Conservation (phyloP, 2,329 filamentous ascomycete species). For the Xylaria sp. region DNA sequence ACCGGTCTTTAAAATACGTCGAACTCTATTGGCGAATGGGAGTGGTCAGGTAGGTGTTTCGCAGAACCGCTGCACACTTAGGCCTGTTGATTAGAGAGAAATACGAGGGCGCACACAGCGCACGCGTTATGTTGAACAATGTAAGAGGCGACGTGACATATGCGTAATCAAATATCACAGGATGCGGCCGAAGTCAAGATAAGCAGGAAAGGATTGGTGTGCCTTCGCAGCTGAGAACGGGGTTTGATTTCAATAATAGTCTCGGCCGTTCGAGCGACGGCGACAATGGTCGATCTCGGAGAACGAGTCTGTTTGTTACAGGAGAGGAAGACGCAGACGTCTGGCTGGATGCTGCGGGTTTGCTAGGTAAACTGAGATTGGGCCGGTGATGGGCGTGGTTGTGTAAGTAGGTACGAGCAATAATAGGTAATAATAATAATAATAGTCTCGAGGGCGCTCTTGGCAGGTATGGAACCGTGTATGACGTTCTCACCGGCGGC, state of each 20-base stretch:
- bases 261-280: neutral
- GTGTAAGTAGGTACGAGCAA: neutral
- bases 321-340: neutral
- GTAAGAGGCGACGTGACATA: slow-evolving; percentile 16
- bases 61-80: neutral
- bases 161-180: slow-evolving; percentile 27
- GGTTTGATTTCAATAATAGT: neutral
- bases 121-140: slow-evolving; percentile 19
- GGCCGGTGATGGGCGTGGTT: too few species aligned
- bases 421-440: too few species aligned
- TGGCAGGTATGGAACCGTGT: neutral
- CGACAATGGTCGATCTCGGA: too few species aligned
- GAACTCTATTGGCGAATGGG: slow-evolving; percentile 1
- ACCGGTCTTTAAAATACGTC: neutral
- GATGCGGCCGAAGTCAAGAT: slow-evolving; percentile 10
- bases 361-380: neutral
- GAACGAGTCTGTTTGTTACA: neutral
- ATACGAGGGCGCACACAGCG: slow-evolving; percentile 13
- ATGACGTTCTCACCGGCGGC: neutral
- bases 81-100: slow-evolving; percentile 1
- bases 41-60: neutral
- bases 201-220: slow-evolving; percentile 9
- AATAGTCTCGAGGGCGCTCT: neutral
- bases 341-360: too few species aligned
- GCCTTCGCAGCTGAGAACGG: slow-evolving; percentile 1